Evolutionary conservation across 495 filamentous ascomycete species (phyloP).

Genomic region (Podospora bellae-mahoneyi): DNA sequence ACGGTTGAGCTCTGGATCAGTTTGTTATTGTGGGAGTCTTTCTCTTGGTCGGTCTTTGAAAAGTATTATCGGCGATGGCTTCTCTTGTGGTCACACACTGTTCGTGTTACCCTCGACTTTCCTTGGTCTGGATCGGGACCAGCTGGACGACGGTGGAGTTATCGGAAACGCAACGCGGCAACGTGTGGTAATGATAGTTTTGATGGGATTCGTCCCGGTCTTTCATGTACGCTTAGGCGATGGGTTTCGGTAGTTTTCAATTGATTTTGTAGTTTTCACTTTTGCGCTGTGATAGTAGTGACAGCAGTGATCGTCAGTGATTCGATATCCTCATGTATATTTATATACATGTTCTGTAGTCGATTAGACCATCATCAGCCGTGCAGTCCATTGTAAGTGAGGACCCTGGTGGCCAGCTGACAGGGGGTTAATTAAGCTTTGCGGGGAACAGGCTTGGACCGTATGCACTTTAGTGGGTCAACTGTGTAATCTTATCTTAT

Average conservation of each 20-base stretch:
- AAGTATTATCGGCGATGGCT: not conserved
- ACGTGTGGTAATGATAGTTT: not conserved
- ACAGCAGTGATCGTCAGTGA: too few relatives aligned
- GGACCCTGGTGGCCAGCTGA: slow-evolving; percentile 3
- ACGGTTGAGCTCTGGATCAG: not conserved
- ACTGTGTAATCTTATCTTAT: slow-evolving; percentile 2
- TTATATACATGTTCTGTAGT: not conserved
- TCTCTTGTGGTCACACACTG: not conserved
- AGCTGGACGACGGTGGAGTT: not conserved
- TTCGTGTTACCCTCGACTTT: not conserved
- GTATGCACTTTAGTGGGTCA: slow-evolving; percentile 8
- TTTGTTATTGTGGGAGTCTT: not conserved
- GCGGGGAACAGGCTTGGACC: slow-evolving; percentile 18
- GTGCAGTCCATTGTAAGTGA: not conserved
- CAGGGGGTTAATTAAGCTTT: slow-evolving; percentile 23
- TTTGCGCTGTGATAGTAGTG: not conserved
- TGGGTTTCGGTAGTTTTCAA: not conserved
- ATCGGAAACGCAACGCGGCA: not conserved
- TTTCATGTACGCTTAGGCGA: not conserved
- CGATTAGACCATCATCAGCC: not conserved
- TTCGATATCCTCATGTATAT: too few relatives aligned
- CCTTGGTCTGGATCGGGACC: not conserved
- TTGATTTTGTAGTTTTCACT: not conserved
- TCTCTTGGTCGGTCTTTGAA: not conserved
- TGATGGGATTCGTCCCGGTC: not conserved